These are phyloP conservation scores for Oryza coarctata DNA, from an alignment of 176 grass and related monocot genomes.

Conservation along the genomic window DNA sequence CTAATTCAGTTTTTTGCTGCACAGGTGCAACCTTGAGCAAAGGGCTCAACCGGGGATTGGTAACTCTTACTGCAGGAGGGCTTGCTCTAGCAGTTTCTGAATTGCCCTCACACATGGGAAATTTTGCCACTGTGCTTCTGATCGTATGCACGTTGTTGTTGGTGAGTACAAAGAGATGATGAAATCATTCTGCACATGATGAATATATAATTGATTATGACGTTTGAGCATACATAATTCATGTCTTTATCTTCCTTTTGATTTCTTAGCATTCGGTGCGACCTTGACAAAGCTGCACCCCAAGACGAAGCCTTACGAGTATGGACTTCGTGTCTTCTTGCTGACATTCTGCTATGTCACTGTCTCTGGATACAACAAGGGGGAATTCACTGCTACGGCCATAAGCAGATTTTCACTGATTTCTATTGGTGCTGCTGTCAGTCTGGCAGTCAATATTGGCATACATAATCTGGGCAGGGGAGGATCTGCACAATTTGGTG, in stretches of 20 bases:
- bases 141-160: constrained; percentile 56
- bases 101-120: constrained; percentile 43
- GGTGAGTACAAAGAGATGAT: constrained; percentile 47
- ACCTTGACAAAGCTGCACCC: constrained; percentile 75
- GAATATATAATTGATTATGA: neutral
- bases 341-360: constrained; percentile 91
- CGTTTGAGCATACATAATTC: neutral
- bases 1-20: neutral
- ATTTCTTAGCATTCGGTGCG: constrained; percentile 52
- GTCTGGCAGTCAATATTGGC: constrained; percentile 70
- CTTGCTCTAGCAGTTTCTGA: constrained; percentile 74
- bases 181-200: neutral
- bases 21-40: constrained; percentile 97
- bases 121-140: constrained; percentile 49
- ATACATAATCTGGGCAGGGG: constrained; percentile 94
- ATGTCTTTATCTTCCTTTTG: neutral
- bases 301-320: constrained; percentile 80
- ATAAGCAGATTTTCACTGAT: constrained; percentile 82
- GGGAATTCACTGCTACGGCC: constrained; percentile 58
- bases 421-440: constrained; percentile 64
- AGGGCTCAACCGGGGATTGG: constrained; percentile 80
- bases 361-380: constrained; percentile 78
- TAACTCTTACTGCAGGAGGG: constrained; percentile 67
- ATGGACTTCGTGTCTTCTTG: constrained; percentile 88
- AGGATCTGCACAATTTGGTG: constrained; percentile 86